These are phyloP conservation scores for Lathyrus sativus DNA, from an alignment of 306 rosid genomes.

Conservation along the genomic window DNA sequence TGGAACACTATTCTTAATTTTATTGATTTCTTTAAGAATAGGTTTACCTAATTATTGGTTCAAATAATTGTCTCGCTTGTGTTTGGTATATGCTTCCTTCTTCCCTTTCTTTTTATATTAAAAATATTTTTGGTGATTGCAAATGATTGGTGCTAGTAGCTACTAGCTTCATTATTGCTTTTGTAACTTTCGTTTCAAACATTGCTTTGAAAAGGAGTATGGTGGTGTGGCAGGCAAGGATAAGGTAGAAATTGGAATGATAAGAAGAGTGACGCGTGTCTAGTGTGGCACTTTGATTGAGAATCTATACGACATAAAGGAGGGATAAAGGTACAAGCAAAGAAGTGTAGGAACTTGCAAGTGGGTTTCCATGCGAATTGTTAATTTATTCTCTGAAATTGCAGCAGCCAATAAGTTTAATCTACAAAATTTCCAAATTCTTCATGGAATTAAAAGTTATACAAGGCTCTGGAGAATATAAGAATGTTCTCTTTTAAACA, in stretches of 20 bases:
- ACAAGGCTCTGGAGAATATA: no score
- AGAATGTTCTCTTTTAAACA: no score
- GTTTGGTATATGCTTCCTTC: background rate
- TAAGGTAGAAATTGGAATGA: background rate
- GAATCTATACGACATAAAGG: background rate
- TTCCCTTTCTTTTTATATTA: background rate
- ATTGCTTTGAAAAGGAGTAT: background rate
- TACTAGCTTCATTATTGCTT: background rate
- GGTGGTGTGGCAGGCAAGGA: background rate
- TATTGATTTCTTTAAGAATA: background rate
- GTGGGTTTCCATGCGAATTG: background rate
- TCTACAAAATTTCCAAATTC: background rate
- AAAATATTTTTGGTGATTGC: background rate
- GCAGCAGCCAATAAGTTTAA: background rate
- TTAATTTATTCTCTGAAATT: background rate
- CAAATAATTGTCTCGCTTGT: background rate
- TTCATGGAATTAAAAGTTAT: background rate
- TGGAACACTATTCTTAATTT: background rate
- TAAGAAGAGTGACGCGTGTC: background rate
- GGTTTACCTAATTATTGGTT: conserved; percentile 10
- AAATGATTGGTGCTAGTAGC: background rate
- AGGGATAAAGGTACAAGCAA: background rate
- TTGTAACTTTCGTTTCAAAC: background rate
- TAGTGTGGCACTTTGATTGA: background rate
- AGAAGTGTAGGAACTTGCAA: background rate